Base-by-base conservation (phyloP, 2,329 filamentous ascomycete genomes). In the Fusarium chlamydosporum region DNA sequence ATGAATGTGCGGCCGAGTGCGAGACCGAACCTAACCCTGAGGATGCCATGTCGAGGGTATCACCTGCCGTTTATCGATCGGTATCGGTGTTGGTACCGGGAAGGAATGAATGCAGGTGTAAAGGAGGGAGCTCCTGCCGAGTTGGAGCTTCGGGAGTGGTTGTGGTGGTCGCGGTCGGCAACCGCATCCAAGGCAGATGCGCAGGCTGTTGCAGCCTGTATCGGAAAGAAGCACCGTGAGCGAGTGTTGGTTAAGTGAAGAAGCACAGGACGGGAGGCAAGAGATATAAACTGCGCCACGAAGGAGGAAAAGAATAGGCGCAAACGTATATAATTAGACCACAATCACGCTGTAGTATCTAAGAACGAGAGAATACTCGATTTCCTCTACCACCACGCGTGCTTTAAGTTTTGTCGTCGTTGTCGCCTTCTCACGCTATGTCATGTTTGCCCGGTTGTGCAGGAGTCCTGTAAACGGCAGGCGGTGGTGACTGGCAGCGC, bases 141-240 rank as follows among this genome's bases (percentile, higher is more conserved):
- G 40, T 50, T 46, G 47, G 47, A 62, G 63, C 56, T 64, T 58
- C 48, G 29, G 47, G 42, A 41, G 41, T 62, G 47, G 54, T 37
- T 57, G 60, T 69, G 43, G 56, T 63, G 70, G 68, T 63, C 62
- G 69, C 65, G 35, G 12, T 51, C 27, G 47, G 72, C 67, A 74
- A 69, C 71, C 67, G 64, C 73, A 75, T 75, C 43, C 61, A 75
- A 72, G 72, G 73, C 65, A 74, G 57, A 54, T 59, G 60, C 60
- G 68, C 65, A 71, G 68, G 68, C 67, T 58, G 52, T 23, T 52
- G 38, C 45, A 70, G 68, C 65, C 68, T 67, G 61, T 65, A 43
- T 69, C 42, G 56, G 61, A 59, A 65, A 48, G 51, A 62, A 50
- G 37, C 48, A 31, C 56, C 47, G 51, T 53, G 50, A 55, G 52